These are phyloP conservation scores for Sodiomyces alkalinus DNA, from an alignment of 2,329 filamentous ascomycete genomes.

Conservation along the genomic window DNA sequence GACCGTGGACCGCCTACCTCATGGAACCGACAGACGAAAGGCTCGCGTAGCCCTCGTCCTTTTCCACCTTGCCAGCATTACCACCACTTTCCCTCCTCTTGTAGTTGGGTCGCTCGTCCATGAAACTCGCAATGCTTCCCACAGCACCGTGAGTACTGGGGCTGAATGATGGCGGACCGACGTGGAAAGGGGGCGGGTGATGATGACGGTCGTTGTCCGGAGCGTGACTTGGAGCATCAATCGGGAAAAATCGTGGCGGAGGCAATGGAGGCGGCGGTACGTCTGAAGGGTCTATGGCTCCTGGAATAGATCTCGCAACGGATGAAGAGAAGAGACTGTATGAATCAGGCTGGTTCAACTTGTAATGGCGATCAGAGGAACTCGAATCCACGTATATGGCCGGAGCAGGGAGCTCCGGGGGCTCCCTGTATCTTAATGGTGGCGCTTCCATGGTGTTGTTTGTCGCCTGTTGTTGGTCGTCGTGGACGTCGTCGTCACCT, in stretches of 20 bases:
- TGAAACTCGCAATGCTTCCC: conserved; percentile 21
- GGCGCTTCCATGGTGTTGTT: conserved; percentile 19
- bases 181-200: no score
- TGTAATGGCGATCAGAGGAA: conserved; percentile 13
- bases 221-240: no score
- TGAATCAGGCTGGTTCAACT: conserved; percentile 14
- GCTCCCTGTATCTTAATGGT: conserved; percentile 20
- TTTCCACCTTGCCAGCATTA: conserved; percentile 10
- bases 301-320: conserved; percentile 26
- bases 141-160: conserved; percentile 13
- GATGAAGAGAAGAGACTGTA: conserved; percentile 16
- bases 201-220: no score
- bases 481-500: no score
- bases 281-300: conserved; percentile 15
- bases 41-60: conserved; percentile 29
- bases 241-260: conserved; percentile 25
- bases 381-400: conserved; percentile 21
- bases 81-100: conserved; percentile 16
- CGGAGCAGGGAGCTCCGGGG: conserved; percentile 13
- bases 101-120: conserved; percentile 18
- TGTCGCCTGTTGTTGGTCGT: no score
- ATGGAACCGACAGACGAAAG: conserved; percentile 18
- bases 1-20: conserved; percentile 3
- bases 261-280: conserved; percentile 27
- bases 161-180: conserved; percentile 10